These are phyloP conservation scores for Colletotrichum spinosum DNA, from an alignment of 2,329 filamentous ascomycete species.

Conservation along the genomic window DNA sequence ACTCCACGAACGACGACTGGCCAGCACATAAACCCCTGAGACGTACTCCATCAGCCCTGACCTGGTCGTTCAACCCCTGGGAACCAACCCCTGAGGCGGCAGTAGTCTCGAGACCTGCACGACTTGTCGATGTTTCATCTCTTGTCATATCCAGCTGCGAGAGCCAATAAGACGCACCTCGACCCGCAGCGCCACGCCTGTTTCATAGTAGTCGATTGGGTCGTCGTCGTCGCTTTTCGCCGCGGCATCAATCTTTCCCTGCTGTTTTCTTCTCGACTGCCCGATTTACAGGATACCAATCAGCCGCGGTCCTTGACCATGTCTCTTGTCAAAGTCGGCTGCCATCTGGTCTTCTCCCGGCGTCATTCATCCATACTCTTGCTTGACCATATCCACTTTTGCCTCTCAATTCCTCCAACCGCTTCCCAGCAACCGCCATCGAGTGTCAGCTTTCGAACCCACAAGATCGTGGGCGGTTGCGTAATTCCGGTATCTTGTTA, in stretches of 20 bases:
- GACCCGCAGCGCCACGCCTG: slow-evolving; percentile 17
- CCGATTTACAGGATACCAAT: neutral
- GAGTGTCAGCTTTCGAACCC: neutral
- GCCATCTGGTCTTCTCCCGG: slow-evolving; percentile 11
- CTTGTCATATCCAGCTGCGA: slow-evolving; percentile 4
- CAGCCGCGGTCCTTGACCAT: no score
- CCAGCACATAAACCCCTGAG: no score
- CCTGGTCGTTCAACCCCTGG: no score
- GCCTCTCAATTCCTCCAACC: no score
- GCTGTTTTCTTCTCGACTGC: neutral
- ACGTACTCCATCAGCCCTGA: no score
- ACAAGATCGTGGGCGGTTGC: slow-evolving; percentile 7
- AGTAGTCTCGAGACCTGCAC: slow-evolving; percentile 27
- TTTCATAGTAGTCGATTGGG: slow-evolving; percentile 34
- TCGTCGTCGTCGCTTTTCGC: slow-evolving; percentile 2
- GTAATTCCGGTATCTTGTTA: slow-evolving; percentile 26
- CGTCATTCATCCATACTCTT: neutral
- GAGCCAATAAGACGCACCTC: slow-evolving; percentile 13
- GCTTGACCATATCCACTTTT: neutral
- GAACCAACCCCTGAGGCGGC: slow-evolving; percentile 8
- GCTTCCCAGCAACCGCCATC: no score
- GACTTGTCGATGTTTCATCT: slow-evolving; percentile 37
- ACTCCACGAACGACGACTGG: no score
- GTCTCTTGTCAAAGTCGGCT: neutral
- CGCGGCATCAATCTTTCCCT: neutral